Evolutionary conservation across 768 basidiomycete genomes (phyloP), one percentile per base, ranked within the genome.

Genomic region (Serpula lacrymans): DNA sequence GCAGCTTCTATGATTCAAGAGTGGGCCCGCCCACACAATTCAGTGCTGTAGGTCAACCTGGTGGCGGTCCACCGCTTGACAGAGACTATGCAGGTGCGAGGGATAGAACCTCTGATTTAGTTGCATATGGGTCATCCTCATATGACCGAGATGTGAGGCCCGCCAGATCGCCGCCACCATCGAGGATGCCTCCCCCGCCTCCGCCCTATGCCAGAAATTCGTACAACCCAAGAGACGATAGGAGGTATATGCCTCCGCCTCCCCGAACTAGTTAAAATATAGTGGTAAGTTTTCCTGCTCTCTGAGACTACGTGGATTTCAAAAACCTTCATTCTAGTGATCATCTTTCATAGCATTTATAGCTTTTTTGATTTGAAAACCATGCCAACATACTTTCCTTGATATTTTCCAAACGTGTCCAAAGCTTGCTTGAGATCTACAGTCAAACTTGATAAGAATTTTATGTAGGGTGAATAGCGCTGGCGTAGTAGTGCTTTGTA

Each of bases 101-200:
- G 20, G 47, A 48, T 16, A 40, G 49, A n/a, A 42, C 58, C 27
- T 58, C 64, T 24, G 51, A 54, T 36, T 47, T 50, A 17, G 51
- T 57, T 46, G 43, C 39, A 9, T 57, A 59, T 18, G 60, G 57
- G 26, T 56, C 45, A 42, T 34, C 53, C 17, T 52, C 68, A 22
- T 72, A 72, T 46, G 67, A 69, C 11, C 55, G 70, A 25, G 59
- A 51, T 33, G 54, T 49, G 17, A 58, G 58, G 43, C 47, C 57
- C n/a, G n/a, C n/a, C 21, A 59, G 52, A 46, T 51, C 57, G 6
- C 52, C 50, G 13, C 53, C 59, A 3, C 54, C 64, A 45, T 64
- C 67, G 6, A 5, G 37, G 37, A 6, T 33, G 36, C 5, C 50
- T 31, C 42, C 55, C 2, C 46, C 52, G 2, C n/a, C n/a, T n/a